Evolutionary conservation across 75 land plant genomes (phyloP), one percentile per base, ranked within the genome.

Genomic region (Isoetes taiwanensis): DNA sequence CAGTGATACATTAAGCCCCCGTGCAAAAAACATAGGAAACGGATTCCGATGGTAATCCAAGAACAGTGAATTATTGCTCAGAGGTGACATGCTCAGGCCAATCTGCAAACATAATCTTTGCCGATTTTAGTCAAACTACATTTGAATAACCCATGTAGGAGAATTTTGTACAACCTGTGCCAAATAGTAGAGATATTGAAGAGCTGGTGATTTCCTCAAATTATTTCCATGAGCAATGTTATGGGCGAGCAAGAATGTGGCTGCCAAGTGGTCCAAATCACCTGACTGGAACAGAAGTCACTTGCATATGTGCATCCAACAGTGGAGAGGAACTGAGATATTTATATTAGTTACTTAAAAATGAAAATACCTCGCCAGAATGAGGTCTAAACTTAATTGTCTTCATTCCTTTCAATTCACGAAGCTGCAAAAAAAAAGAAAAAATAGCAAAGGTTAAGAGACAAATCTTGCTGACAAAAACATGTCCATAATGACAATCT

Each of bases 221-320:
- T 94, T 94, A 33, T 81, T 89, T 63, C 99, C 99, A 70, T 94
- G 99, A 12, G 96, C 83, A 70, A 94, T 94, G 28, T 76, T 94
- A 5, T 88, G 81, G 25, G 84, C 48, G 0, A 76, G 42, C 16
- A 94, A 76, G 65, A 94, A 94, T 6, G 96, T 77, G 60, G 99
- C 89, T 35, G 96, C 99, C 54, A 94, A 80, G 70, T 94, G 99
- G 64, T 94, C 99, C 61, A 80, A 66, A 59, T 94, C 99, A 43
- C 99, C 96, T 53, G 99, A 84, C 97, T 90, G 70, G 39, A 10
- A 37, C 39, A 37, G 12, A 10, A 37, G 39, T 14, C 39, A 37
- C 12, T 10, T 37, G 14, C 14, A 37, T 37, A 10, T 37, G 39
- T 10, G 14, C 14, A 10, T 14, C 39, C 39, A 37, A 37, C 39